phyloP scores from a whole-genome alignment of 176 grass and related monocot species.

The Ampelocalamus luodianensis region DNA sequence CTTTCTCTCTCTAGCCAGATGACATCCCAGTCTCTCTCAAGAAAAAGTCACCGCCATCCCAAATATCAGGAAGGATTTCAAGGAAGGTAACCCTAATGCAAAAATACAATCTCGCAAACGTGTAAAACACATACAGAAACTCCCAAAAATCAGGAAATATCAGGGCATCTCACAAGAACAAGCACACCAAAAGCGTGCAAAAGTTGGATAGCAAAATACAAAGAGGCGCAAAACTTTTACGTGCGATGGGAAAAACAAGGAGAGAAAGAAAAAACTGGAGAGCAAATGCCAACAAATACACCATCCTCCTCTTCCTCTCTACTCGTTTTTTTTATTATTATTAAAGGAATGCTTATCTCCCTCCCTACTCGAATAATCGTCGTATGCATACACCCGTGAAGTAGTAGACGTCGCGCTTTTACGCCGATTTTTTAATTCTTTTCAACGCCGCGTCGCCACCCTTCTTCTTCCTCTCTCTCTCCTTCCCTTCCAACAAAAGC shows the following conservation, averaged over 20 bases:
- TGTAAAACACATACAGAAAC: background rate
- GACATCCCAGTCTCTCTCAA: background rate
- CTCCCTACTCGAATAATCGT: no score
- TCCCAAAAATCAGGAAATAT: background rate
- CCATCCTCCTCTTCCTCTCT: background rate
- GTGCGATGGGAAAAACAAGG: no score
- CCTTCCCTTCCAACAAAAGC: background rate
- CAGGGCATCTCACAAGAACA: background rate
- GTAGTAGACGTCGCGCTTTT: background rate
- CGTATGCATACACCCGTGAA: background rate
- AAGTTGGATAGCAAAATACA: background rate
- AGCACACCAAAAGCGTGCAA: background rate
- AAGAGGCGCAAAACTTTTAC: no score
- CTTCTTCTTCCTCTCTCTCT: background rate
- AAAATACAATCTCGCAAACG: background rate
- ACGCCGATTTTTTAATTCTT: background rate
- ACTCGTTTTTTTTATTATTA: no score
- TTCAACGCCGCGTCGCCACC: background rate
- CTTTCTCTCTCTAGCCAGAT: background rate
- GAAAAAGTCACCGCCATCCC: background rate
- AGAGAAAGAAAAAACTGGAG: no score
- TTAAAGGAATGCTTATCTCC: no score
- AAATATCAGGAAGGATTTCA: background rate
- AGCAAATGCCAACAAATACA: background rate
- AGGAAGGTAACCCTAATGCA: background rate